A percentile compares a stretch with the other conserved stretches of the same genome.
These are phyloP conservation scores for Ustilago crameri DNA, from an alignment of 1,284 basidiomycete genomes.

Conservation along the genomic window DNA sequence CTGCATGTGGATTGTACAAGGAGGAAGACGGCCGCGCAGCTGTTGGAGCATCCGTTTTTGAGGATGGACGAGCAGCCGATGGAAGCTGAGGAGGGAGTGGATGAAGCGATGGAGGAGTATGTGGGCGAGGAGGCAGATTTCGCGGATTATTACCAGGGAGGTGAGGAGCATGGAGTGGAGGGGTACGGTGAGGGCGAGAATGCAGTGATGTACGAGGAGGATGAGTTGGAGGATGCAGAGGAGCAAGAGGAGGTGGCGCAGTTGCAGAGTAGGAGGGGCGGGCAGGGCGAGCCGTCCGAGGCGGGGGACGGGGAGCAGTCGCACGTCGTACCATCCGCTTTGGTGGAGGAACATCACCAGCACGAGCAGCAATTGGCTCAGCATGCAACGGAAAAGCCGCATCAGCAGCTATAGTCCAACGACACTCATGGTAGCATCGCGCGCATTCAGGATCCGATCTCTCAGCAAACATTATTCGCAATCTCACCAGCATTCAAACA, in stretches of 20 bases:
- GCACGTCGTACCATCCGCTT: not conserved
- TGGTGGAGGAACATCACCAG: slow-evolving; percentile 3
- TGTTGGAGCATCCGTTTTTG: slow-evolving; percentile 62
- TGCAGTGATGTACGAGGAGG: slow-evolving; percentile 8
- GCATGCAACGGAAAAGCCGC: not conserved
- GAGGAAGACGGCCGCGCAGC: slow-evolving; percentile 55
- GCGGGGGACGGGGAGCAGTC: slow-evolving; percentile 2
- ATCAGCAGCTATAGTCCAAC: not conserved
- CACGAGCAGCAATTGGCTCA: slow-evolving; percentile 1
- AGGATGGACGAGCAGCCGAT: slow-evolving; percentile 19
- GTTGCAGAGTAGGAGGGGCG: slow-evolving; percentile 22
- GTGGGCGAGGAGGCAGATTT: slow-evolving; percentile 23
- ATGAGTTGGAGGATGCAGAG: slow-evolving; percentile 28
- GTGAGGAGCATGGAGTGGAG: slow-evolving; percentile 5
- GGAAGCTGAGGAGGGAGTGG: slow-evolving; percentile 18
- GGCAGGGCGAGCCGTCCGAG: slow-evolving; percentile 21
- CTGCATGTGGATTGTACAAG: slow-evolving; percentile 63
- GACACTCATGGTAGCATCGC: no score
- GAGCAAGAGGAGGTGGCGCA: slow-evolving; percentile 32
- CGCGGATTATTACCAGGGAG: slow-evolving; percentile 30
- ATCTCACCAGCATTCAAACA: slow-evolving; percentile 2
- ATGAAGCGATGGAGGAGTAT: not conserved
- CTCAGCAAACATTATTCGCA: slow-evolving; percentile 1
- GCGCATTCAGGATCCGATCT: no score
- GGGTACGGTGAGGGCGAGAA: slow-evolving; percentile 1